Evolutionary conservation across 2,329 filamentous ascomycete species (phyloP).

Genomic region (Aspergillus sp.): DNA sequence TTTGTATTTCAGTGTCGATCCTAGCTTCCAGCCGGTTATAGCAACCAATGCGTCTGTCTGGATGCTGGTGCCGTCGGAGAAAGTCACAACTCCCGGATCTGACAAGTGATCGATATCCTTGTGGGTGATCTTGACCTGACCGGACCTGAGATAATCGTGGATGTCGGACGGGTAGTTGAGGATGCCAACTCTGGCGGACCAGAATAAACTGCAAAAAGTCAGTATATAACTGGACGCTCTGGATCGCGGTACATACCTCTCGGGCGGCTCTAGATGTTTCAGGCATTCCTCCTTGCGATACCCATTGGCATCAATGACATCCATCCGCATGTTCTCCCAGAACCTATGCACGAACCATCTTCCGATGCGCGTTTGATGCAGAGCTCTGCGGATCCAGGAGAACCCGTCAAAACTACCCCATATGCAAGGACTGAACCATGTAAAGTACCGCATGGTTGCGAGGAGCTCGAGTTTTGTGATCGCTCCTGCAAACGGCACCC

Average conservation of each 20-base stretch:
- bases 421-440: not conserved
- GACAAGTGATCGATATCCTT: slow-evolving; percentile 8
- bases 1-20: not conserved
- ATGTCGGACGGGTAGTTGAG: slow-evolving; percentile 9
- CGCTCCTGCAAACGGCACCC: not conserved
- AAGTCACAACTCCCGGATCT: not conserved
- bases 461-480: not conserved
- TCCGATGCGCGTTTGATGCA: slow-evolving; percentile 1
- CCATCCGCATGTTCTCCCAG: not conserved
- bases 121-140: slow-evolving; percentile 4
- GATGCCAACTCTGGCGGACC: slow-evolving; percentile 6
- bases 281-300: not conserved
- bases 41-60: slow-evolving; percentile 6
- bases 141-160: slow-evolving; percentile 5
- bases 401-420: slow-evolving; percentile 1
- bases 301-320: not conserved
- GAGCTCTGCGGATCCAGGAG: not conserved
- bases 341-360: slow-evolving; percentile 1
- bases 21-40: slow-evolving; percentile 7
- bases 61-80: not conserved
- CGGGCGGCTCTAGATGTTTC: not conserved
- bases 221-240: not conserved
- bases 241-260: too few species aligned
- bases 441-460: not conserved
- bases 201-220: slow-evolving; percentile 2